Conservation (phyloP, 2,329 filamentous ascomycete species). For the Rhynchosporium graminicola region DNA sequence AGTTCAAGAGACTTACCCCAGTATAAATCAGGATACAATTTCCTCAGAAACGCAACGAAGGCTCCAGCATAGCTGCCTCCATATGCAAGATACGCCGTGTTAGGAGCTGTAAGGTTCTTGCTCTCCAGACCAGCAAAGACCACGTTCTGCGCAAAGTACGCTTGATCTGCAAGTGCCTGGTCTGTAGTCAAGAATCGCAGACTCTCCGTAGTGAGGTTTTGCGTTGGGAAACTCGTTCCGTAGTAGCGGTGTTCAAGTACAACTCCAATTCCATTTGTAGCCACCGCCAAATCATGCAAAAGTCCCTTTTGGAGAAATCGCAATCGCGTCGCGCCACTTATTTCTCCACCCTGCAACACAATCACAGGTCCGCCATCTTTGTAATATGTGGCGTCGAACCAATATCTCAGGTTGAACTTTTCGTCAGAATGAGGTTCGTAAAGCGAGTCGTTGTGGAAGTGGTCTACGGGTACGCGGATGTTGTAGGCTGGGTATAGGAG, state of each 20-base stretch:
- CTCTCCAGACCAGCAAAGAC: slow-evolving; percentile 70
- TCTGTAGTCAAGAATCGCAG: slow-evolving; percentile 82
- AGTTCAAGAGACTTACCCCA: slow-evolving; percentile 52
- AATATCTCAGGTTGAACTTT: slow-evolving; percentile 74
- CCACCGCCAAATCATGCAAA: slow-evolving; percentile 66
- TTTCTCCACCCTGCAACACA: slow-evolving; percentile 73
- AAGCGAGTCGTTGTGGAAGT: slow-evolving; percentile 76
- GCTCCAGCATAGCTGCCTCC: slow-evolving; percentile 84
- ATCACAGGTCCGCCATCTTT: slow-evolving; percentile 78
- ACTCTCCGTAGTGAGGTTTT: slow-evolving; percentile 66
- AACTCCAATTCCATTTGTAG: slow-evolving; percentile 73
- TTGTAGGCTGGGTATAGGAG: slow-evolving; percentile 42
- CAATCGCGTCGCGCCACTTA: slow-evolving; percentile 60
- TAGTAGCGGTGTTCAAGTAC: slow-evolving; percentile 89
- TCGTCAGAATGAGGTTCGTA: slow-evolving; percentile 76
- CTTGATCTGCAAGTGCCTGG: slow-evolving; percentile 78
- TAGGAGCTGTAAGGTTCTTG: slow-evolving; percentile 63
- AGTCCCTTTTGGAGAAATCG: slow-evolving; percentile 78
- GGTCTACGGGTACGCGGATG: slow-evolving; percentile 58
- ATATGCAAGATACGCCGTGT: slow-evolving; percentile 74
- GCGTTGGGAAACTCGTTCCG: slow-evolving; percentile 69
- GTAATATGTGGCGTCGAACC: slow-evolving; percentile 79
- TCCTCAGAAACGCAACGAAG: slow-evolving; percentile 74
- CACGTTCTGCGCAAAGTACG: slow-evolving; percentile 76
- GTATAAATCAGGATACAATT: slow-evolving; percentile 75